Conservation (phyloP, 2,329 filamentous ascomycete genomes). For the Talaromyces marneffei region DNA sequence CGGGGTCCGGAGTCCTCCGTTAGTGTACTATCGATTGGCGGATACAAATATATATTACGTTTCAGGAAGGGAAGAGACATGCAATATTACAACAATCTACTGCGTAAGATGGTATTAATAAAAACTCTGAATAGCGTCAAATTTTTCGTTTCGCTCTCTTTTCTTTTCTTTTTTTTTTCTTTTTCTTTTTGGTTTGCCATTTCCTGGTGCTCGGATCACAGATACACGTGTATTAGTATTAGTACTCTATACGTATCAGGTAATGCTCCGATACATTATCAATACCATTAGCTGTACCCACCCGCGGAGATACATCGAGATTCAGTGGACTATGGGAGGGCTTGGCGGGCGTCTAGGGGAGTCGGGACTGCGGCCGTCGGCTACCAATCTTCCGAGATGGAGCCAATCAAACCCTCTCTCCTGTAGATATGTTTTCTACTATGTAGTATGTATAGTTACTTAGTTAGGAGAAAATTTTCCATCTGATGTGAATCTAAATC, state of each 20-base stretch:
- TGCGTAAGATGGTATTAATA: too few species aligned
- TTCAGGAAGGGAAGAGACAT: background rate
- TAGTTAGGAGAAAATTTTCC: background rate
- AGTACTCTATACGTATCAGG: background rate
- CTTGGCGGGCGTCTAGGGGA: slow-evolving; percentile 1
- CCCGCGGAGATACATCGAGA: background rate
- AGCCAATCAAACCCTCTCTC: background rate
- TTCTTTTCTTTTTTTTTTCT: too few species aligned
- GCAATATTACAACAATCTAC: too few species aligned
- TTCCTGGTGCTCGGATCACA: background rate
- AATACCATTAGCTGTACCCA: background rate
- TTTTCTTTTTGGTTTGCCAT: too few species aligned
- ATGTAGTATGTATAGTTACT: too few species aligned
- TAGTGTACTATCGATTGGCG: background rate
- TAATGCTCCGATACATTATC: background rate
- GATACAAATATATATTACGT: background rate
- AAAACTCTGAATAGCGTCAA: background rate
- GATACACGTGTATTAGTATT: background rate
- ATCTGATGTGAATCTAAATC: background rate
- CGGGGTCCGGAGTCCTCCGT: background rate
- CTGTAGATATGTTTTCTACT: background rate
- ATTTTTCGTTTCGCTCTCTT: background rate
- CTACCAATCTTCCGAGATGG: background rate
- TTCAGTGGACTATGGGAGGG: background rate
- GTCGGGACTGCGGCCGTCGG: background rate